Evolutionary conservation across 495 filamentous ascomycete genomes (phyloP), one percentile per base, ranked within the genome.

Genomic region (Aspergillus carlsbadensis): DNA sequence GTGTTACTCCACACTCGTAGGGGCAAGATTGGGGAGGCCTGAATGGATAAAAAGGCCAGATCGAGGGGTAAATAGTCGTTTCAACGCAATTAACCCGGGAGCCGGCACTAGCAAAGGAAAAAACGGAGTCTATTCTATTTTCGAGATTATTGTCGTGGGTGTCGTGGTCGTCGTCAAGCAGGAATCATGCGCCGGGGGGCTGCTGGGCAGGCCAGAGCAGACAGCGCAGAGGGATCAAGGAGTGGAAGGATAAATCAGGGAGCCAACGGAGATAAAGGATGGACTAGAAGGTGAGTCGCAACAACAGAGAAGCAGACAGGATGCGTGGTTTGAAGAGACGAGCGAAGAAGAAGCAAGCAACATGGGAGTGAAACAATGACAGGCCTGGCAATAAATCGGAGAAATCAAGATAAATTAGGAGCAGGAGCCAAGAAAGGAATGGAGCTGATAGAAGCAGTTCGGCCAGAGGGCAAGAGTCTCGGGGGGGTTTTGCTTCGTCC

Each of bases 281-380:
- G 55, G 44, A 67, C 43, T 45, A 64, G 67, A 69, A 68, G 64
- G 59, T 59, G 57, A 64, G 65, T 17, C n/a, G 6, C 14, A 15
- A 18, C 14, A 18, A 41, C 6, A 41, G n/a, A 41, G 15, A 7
- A 41, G n/a, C 1, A 41, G 6, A 13, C 5, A 41, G 17, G 3
- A 17, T 41, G 15, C 5, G 37, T 17, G 17, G 37, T 2, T 41
- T 7, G 37, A 41, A 41, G n/a, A 41, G 15, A 15, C 4, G 4
- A 64, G 67, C 26, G 26, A 29, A 8, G 8, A 29, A 29, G 26
- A 44, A 44, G 29, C 40, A 41, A 46, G 18, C 17, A 43, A 17
- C 51, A 54, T 35, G 31, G 51, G 18, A 40, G 34, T 54, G 51
- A 54, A 54, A 39, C 39, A 53, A 40, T 24, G 11, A 26, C 34